Base-by-base conservation (phyloP, 2,329 filamentous ascomycete species). In the Paraconiothyrium brasiliense region DNA sequence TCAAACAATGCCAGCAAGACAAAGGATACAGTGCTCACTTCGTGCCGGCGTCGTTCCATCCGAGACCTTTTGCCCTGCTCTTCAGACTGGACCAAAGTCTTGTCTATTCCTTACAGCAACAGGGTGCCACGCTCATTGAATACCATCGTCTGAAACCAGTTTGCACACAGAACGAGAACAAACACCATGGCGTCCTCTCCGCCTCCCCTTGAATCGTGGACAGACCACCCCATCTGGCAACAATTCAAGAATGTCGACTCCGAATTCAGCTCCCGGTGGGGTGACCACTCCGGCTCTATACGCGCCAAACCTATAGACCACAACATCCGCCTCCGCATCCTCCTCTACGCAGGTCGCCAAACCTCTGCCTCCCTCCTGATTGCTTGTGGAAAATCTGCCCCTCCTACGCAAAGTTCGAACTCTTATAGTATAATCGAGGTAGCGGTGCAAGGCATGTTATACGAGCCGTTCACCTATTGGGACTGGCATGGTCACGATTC, bases 381-480 rank as follows among this genome's bases (percentile, higher is more conserved):
- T 11, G 65, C 65, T 16, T 58, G 46, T n/a, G 54, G 60, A n/a
- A 56, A 56, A 7, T 46, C 50, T 7, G 20, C 20, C 27, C 27
- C 27, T 30, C 27, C 1, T 30, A 30, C 27, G 27, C 27, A 30
- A 30, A 30, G 27, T 30, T 30, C 27, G 4, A 11, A 11, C 16
- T 1, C 32, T 46, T 5, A 11, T 52, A 11, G 16, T 20, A 34
- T 46, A 8, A 41, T 41, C 13, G 39, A 35, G 32, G 27, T 57
- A 11, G 60, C 55, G 24, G 60, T 58, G 24, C 32, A 50, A 46
- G 60, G 60, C 4, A 58, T 62, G 32, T 59, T 67, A 20, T 61
- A 64, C 46, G 70, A 74, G 48, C 71, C 71, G 6, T 74, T 73
- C 54, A 69, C 63, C 3, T 74, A 70, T 60, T 71, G 61, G 64